Evolutionary conservation across 148 eudicot species (phyloP).

Genomic region (Linanthus parryae): DNA sequence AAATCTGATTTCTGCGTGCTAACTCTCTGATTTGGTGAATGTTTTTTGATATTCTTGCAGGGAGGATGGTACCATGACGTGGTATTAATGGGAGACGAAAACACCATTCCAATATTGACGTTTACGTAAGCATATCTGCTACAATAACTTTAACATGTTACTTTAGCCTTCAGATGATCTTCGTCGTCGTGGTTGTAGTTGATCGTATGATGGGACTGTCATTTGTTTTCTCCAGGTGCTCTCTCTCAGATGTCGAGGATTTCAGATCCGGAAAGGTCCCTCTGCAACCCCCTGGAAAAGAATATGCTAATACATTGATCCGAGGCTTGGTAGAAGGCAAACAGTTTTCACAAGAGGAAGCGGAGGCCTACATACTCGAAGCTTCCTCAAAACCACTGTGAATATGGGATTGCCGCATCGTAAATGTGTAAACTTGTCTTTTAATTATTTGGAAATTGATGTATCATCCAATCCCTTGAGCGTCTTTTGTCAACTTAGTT

Average conservation of each 20-base stretch:
- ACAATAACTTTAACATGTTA: background rate
- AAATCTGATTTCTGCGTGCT: background rate
- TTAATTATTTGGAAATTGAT: too few species aligned
- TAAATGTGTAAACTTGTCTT: background rate
- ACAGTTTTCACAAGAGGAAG: conserved; percentile 69
- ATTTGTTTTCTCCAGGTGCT: conserved; percentile 51
- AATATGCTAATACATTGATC: conserved; percentile 58
- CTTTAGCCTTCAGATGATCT: background rate
- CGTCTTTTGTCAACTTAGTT: too few species aligned
- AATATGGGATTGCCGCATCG: conserved; percentile 3
- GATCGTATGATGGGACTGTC: background rate
- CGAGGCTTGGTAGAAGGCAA: conserved; percentile 65
- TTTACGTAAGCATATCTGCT: conserved; percentile 63
- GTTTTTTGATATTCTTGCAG: conserved; percentile 34
- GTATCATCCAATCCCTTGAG: too few species aligned
- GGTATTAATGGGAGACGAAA: conserved; percentile 68
- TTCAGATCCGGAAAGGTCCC: conserved; percentile 61
- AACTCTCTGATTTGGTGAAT: background rate
- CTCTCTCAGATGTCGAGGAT: conserved; percentile 38
- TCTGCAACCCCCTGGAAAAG: conserved; percentile 40
- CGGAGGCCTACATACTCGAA: conserved; percentile 57
- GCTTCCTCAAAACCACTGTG: conserved; percentile 59
- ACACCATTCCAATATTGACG: conserved; percentile 72
- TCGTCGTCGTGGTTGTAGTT: background rate
- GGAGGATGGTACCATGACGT: conserved; percentile 83